Conservation (phyloP, 1,139 yeast species). For the Lodderomyces elongisporus region DNA sequence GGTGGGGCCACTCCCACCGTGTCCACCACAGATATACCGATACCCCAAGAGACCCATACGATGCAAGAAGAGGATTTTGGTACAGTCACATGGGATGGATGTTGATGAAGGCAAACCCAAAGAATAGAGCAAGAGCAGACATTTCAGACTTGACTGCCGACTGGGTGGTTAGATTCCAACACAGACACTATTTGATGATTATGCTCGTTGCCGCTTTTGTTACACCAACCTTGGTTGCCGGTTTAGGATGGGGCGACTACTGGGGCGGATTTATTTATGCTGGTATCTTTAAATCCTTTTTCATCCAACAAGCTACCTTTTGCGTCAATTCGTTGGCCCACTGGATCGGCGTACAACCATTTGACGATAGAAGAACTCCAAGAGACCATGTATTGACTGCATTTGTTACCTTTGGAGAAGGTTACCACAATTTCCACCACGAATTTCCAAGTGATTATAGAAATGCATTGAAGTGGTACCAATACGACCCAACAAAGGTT, state of each 20-base stretch:
- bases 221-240: slow-evolving; percentile 73
- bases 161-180: slow-evolving; percentile 89
- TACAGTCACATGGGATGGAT: slow-evolving; percentile 98
- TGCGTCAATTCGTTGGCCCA: slow-evolving; percentile 98
- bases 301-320: slow-evolving; percentile 96
- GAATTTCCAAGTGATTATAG: slow-evolving; percentile 98
- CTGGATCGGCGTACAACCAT: slow-evolving; percentile 97
- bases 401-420: slow-evolving; percentile 94
- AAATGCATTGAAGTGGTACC: slow-evolving; percentile 97
- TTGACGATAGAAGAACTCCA: slow-evolving; percentile 96
- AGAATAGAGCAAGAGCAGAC: slow-evolving; percentile 93
- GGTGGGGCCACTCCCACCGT: slow-evolving; percentile 99
- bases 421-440: slow-evolving; percentile 98
- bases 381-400: slow-evolving; percentile 95
- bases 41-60: slow-evolving; percentile 94
- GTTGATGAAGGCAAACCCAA: slow-evolving; percentile 90
- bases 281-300: slow-evolving; percentile 76
- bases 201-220: slow-evolving; percentile 66
- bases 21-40: slow-evolving; percentile 97
- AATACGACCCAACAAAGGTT: slow-evolving; percentile 94
- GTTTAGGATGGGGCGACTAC: slow-evolving; percentile 81
- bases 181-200: slow-evolving; percentile 74
- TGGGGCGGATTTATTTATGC: slow-evolving; percentile 91
- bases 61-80: slow-evolving; percentile 94
- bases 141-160: slow-evolving; percentile 87